A percentile compares a stretch with the other conserved stretches of the same genome.
Evolutionary conservation across 1,284 basidiomycete species (phyloP).

Genomic region (Cerrena zonata): DNA sequence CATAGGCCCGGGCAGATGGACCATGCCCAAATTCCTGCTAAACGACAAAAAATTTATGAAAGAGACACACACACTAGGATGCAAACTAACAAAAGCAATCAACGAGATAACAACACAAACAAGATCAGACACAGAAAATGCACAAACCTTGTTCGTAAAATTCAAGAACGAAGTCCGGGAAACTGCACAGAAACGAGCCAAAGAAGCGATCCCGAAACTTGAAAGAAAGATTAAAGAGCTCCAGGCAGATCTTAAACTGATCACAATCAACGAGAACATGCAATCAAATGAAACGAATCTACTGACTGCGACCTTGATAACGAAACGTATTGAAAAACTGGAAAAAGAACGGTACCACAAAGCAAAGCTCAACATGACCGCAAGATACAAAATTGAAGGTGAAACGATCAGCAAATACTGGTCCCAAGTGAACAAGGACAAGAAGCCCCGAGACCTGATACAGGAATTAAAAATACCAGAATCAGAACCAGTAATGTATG

Average conservation of each 20-base stretch:
- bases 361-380: background rate
- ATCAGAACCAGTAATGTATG: background rate
- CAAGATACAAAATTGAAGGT: background rate
- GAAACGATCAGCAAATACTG: constrained; percentile 9
- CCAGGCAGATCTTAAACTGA: background rate
- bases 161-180: background rate
- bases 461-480: background rate
- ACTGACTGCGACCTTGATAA: background rate
- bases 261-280: background rate
- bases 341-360: background rate
- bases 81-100: too few relatives aligned
- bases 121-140: constrained; percentile 1
- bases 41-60: background rate
- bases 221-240: constrained; percentile 1
- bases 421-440: constrained; percentile 6
- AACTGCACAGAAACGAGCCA: constrained; percentile 1
- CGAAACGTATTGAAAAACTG: background rate
- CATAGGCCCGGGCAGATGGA: background rate
- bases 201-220: constrained; percentile 7
- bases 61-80: too few relatives aligned
- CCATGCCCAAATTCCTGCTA: background rate
- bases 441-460: constrained; percentile 5
- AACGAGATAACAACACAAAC: too few relatives aligned
- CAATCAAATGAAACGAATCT: background rate
- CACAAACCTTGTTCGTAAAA: constrained; percentile 20